Evolutionary conservation across 2,329 filamentous ascomycete genomes (phyloP).

Genomic region (Aspergillus pseudoglaucus): DNA sequence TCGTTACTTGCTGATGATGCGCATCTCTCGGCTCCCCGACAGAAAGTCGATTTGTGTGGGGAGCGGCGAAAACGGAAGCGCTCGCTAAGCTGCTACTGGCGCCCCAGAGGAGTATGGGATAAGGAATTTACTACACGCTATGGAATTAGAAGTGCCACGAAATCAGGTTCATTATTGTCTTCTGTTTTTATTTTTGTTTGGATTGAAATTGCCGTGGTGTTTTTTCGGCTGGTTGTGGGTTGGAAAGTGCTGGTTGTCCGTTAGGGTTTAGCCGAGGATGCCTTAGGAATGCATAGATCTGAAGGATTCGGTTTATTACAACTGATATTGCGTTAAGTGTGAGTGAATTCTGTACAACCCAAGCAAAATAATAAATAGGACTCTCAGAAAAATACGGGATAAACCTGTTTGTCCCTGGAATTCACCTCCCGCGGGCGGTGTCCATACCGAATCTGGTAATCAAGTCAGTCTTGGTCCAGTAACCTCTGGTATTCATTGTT

Average conservation of each 20-base stretch:
- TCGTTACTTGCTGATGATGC: slow-evolving; percentile 10
- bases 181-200: background rate
- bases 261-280: background rate
- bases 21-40: slow-evolving; percentile 4
- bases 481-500: too few relatives aligned
- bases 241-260: background rate
- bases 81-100: slow-evolving; percentile 16
- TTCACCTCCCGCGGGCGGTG: slow-evolving; percentile 1
- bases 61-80: slow-evolving; percentile 13
- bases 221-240: slow-evolving; percentile 1
- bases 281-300: too few relatives aligned
- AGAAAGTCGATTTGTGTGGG: slow-evolving; percentile 19
- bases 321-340: too few relatives aligned
- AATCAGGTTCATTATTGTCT: background rate
- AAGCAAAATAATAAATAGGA: background rate
- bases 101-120: background rate
- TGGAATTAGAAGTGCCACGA: background rate
- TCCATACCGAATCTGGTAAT: slow-evolving; percentile 13
- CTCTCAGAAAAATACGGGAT: background rate
- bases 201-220: background rate
- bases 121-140: background rate
- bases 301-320: too few relatives aligned
- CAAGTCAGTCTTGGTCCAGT: background rate
- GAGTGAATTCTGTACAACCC: too few relatives aligned
- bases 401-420: background rate